Evolutionary conservation across 148 eudicot species (phyloP), one percentile per base, ranked within the genome.

Genomic region (Heliamphora exappendiculata): DNA sequence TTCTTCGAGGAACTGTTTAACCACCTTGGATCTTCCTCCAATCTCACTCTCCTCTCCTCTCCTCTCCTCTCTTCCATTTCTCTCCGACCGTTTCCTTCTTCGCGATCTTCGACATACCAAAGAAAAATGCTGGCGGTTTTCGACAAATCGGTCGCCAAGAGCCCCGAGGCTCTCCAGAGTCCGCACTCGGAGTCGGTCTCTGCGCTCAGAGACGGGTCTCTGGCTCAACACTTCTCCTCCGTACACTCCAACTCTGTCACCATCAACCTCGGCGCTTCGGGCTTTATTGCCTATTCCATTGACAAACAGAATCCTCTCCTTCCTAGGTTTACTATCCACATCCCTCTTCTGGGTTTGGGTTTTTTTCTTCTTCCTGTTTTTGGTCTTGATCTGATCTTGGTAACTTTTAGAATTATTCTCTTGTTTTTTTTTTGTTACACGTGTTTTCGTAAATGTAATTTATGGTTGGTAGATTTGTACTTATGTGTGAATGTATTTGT

Each of bases 51-150:
- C 51, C 63, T n/a, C 42, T 41, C 4, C 28, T 41, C 59, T 0
- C 5, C 54, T 19, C 44, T 44, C 14, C 19, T 7, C 26, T 12
- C 34, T 17, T 37, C 20, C 28, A 12, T 19, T 20, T 5, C 0
- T 17, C 1, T 33, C 58, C 11, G 72, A 39, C 54, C n/a, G n/a
- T n/a, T n/a, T n/a, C n/a, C n/a, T n/a, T n/a, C n/a, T 50, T 31
- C 29, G 29, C 37, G n/a, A 29, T 45, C 63, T 34, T 7, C 37
- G 4, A 49, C 29, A 59, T 36, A 55, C 22, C 24, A 10, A 20
- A 12, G 29, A 28, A 84, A 84, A 81, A 93, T 93, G 98, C 82
- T 91, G 78, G 98, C 91, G 6, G 88, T 93, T 26, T 90, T 92
- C 39, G 88, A 94, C 37, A 94, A 92, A 85, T 81, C 91, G 49